Evolutionary conservation across 2,329 filamentous ascomycete genomes (phyloP), one percentile per base, ranked within the genome.

Genomic region (Trichoderma hamatum): DNA sequence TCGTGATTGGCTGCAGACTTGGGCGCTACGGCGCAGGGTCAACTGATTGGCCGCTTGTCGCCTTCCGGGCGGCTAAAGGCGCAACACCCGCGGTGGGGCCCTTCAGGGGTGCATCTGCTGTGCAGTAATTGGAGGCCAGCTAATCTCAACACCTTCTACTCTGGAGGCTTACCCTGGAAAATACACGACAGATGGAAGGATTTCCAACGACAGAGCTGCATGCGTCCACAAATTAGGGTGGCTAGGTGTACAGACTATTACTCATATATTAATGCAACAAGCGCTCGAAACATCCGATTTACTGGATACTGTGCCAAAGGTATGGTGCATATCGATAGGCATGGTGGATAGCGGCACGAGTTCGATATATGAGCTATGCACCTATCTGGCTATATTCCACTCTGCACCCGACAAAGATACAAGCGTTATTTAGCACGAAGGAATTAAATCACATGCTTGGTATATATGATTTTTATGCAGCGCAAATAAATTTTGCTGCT

Each of bases 41-140:
- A 65, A 71, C 70, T 76, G 74, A 76, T 77, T 76, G 76, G 75
- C 55, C 71, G 71, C 69, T 71, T 73, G 72, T 75, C 73, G 68
- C 68, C 59, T 43, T 54, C 39, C 16, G 54, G 62, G 68, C 68
- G 68, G 68, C 60, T 69, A 69, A 60, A 21, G 46, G 65, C 30
- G 63, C 63, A 59, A 51, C 63, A 67, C 65, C 65, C 65, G 65
- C 65, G 60, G 65, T 60, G 56, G 65, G 56, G 34, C 49, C 49
- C 24, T 32, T 55, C 55, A 49, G 56, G 55, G 65, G 55, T 52
- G 36, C 46, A n/a, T 10, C 5, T 30, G 6, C 3, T 30, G 4
- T 43, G 39, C 39, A n/a, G 39, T 43, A 43, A 43, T 43, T n/a
- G 19, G 11, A 51, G 21, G 24, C 36, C 63, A 34, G 63, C 54